A percentile compares a stretch with the other conserved stretches of the same genome.
Conservation (phyloP, 768 basidiomycete species). For the Amanita rubescens region DNA sequence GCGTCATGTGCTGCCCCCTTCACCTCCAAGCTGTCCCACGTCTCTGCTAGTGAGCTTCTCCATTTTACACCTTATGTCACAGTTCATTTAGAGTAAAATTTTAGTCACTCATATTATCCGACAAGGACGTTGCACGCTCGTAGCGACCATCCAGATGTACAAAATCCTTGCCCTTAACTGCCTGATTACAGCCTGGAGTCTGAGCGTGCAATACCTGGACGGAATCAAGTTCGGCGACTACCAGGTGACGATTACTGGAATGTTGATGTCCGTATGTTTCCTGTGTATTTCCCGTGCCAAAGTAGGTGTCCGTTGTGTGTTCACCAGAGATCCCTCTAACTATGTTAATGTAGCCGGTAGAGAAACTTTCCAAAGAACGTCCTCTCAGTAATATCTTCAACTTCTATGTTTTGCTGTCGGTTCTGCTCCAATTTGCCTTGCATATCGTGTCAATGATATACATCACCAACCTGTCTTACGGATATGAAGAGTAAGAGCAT, state of each 20-base stretch:
- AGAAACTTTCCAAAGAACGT: slow-evolving; percentile 88
- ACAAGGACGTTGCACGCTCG: slow-evolving; percentile 96
- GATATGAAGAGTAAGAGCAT: slow-evolving; percentile 62
- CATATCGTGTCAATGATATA: slow-evolving; percentile 89
- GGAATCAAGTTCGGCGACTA: slow-evolving; percentile 99
- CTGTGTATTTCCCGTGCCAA: slow-evolving; percentile 95
- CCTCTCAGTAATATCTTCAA: slow-evolving; percentile 97
- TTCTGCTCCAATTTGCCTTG: slow-evolving; percentile 87
- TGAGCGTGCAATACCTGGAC: slow-evolving; percentile 95
- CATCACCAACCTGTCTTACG: slow-evolving; percentile 81
- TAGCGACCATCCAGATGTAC: slow-evolving; percentile 99
- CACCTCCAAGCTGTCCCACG: slow-evolving; percentile 97
- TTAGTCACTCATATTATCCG: slow-evolving; percentile 94
- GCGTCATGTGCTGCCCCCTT: slow-evolving; percentile 98
- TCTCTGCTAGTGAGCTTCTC: slow-evolving; percentile 74
- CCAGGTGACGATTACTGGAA: slow-evolving; percentile 93
- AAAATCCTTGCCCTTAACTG: slow-evolving; percentile 98
- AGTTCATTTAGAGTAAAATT: not conserved
- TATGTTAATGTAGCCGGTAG: slow-evolving; percentile 64
- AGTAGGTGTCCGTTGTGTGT: slow-evolving; percentile 36
- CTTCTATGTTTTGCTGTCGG: slow-evolving; percentile 87
- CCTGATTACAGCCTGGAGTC: slow-evolving; percentile 95
- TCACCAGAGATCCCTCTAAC: not conserved
- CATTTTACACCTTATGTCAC: not conserved
- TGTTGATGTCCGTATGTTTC: slow-evolving; percentile 98